A percentile compares a stretch with the other conserved stretches of the same genome.
Conservation (phyloP, 2,329 filamentous ascomycete species). For the Arachnomyces sp. region DNA sequence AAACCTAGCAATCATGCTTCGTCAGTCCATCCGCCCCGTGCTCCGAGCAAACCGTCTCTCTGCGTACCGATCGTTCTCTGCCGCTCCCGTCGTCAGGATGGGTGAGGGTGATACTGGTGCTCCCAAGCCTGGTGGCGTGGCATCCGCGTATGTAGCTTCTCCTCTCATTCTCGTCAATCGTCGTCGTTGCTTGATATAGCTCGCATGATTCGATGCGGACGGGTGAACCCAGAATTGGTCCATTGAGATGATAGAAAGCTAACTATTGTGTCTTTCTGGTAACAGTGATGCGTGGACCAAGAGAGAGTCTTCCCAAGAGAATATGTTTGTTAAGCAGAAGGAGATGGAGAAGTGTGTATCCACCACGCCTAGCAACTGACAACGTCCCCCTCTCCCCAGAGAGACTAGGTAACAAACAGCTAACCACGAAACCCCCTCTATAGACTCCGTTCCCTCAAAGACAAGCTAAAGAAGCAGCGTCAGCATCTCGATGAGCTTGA, state of each 20-base stretch:
- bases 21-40: slow-evolving; percentile 54
- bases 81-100: slow-evolving; percentile 54
- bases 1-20: slow-evolving; percentile 54
- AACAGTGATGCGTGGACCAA: slow-evolving; percentile 82
- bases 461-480: slow-evolving; percentile 66
- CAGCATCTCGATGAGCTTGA: slow-evolving; percentile 77
- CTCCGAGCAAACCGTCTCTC: slow-evolving; percentile 47
- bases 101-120: slow-evolving; percentile 61
- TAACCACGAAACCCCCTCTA: neutral
- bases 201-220: slow-evolving; percentile 7
- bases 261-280: neutral
- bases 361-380: neutral
- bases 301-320: slow-evolving; percentile 82
- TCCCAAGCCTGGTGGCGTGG: slow-evolving; percentile 28
- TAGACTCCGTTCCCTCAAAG: slow-evolving; percentile 62
- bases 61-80: slow-evolving; percentile 54
- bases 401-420: neutral
- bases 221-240: neutral
- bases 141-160: slow-evolving; percentile 28
- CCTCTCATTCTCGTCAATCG: neutral
- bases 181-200: neutral
- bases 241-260: neutral
- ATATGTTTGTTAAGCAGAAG: slow-evolving; percentile 74
- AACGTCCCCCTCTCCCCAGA: neutral
- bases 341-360: slow-evolving; percentile 70